Evolutionary conservation across 148 eudicot species (phyloP).

Genomic region (Rhododendron griersonianum): DNA sequence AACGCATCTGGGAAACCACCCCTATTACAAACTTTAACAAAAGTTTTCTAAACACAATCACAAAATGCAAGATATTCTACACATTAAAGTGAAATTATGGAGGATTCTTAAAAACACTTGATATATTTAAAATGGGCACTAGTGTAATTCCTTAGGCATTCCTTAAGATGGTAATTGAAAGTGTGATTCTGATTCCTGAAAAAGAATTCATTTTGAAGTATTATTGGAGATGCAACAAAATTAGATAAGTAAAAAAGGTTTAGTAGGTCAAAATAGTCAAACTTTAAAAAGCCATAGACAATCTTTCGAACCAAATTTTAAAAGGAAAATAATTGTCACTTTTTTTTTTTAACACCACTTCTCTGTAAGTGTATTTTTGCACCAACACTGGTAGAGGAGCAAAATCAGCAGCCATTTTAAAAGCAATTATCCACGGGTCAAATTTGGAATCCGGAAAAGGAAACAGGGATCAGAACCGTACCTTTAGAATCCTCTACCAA

Average conservation of each 20-base stretch:
- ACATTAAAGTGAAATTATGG: not conserved
- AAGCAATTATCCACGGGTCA: not conserved
- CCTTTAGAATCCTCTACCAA: constrained; percentile 8
- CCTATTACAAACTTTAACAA: not conserved
- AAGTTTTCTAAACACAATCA: not conserved
- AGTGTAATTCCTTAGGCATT: not conserved
- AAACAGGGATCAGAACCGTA: not conserved
- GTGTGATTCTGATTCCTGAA: not conserved
- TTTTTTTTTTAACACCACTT: too few relatives aligned
- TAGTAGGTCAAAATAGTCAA: not conserved
- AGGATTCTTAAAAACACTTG: not conserved
- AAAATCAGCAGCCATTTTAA: too few relatives aligned
- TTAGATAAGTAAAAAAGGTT: not conserved
- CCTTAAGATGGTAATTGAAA: not conserved
- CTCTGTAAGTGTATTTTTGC: too few relatives aligned
- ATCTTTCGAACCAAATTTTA: not conserved
- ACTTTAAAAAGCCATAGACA: not conserved
- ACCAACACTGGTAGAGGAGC: too few relatives aligned
- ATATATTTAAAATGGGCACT: not conserved
- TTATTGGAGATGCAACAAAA: not conserved
- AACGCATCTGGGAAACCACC: not conserved
- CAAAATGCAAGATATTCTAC: not conserved
- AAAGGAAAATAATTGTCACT: not conserved
- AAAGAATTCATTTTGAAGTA: not conserved
- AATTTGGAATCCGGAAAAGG: not conserved